Evolutionary conservation across 2,329 filamentous ascomycete genomes (phyloP).

Genomic region (Ophiosphaerella narmari): DNA sequence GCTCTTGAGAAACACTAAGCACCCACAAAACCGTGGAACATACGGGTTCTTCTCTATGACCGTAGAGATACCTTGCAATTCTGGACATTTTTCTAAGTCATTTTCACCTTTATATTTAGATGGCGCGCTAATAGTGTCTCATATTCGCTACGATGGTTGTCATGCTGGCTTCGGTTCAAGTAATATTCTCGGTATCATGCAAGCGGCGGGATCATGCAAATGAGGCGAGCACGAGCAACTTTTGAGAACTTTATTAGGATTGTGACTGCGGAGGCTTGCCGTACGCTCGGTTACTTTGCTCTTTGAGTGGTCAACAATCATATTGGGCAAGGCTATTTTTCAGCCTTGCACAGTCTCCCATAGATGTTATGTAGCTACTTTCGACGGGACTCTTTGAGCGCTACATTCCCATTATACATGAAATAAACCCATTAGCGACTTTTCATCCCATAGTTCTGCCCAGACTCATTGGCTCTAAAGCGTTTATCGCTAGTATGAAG

Average conservation of each 20-base stretch:
- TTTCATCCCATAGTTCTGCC: neutral
- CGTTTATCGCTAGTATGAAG: neutral
- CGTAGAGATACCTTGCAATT: conserved; percentile 27
- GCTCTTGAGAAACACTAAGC: conserved; percentile 25
- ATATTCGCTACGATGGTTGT: conserved; percentile 29
- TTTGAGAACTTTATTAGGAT: too few relatives aligned
- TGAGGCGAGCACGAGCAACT: neutral
- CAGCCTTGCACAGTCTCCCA: conserved; percentile 7
- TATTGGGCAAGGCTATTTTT: neutral
- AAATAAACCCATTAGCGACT: neutral
- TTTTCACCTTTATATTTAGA: neutral
- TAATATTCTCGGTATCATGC: conserved; percentile 19
- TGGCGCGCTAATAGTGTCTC: neutral
- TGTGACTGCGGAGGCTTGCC: neutral
- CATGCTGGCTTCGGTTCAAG: conserved; percentile 21
- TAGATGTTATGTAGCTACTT: neutral
- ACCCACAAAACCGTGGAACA: conserved; percentile 24
- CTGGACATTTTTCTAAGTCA: conserved; percentile 27
- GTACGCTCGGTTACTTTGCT: conserved; percentile 2
- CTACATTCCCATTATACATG: neutral
- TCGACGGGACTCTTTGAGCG: neutral
- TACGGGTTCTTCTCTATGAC: conserved; percentile 29
- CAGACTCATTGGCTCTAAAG: neutral
- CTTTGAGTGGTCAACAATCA: conserved; percentile 1
- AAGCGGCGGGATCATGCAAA: conserved; percentile 25